phyloP scores from a whole-genome alignment of 2,329 filamentous ascomycete species.

The Lomentospora prolificans region DNA sequence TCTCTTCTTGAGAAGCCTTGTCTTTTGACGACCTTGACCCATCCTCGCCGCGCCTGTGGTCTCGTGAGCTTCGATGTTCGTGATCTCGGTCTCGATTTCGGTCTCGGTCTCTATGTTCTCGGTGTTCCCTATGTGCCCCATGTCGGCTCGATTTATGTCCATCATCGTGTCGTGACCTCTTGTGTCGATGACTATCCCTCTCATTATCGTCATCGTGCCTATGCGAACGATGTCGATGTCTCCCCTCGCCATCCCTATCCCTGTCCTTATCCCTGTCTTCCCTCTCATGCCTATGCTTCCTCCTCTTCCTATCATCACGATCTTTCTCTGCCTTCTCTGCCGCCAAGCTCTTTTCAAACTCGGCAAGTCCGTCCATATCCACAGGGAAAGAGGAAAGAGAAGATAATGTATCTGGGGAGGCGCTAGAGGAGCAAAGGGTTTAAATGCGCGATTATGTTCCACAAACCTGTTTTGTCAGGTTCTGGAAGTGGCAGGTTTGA shows the following conservation, averaged over 20 bases:
- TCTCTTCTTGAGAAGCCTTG: constrained; percentile 22
- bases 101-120: constrained; percentile 18
- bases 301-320: constrained; percentile 27
- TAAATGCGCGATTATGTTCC: background rate
- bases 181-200: constrained; percentile 19
- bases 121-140: constrained; percentile 5
- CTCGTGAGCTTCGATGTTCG: constrained; percentile 23
- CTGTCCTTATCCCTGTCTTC: constrained; percentile 24
- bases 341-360: constrained; percentile 70
- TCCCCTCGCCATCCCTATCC: constrained; percentile 16
- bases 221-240: constrained; percentile 33
- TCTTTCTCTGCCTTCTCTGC: constrained; percentile 46
- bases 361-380: constrained; percentile 46
- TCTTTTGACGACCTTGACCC: constrained; percentile 33
- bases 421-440: background rate
- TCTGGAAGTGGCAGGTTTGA: background rate
- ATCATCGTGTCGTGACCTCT: constrained; percentile 6
- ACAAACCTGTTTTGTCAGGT: background rate
- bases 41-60: constrained; percentile 18
- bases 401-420: background rate
- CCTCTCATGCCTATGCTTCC: constrained; percentile 15
- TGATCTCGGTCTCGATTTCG: constrained; percentile 17
- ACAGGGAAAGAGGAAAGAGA: background rate
- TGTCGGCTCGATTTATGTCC: background rate
- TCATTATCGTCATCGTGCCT: constrained; percentile 25